Evolutionary conservation across 2,329 filamentous ascomycete species (phyloP).

Genomic region (Fusarium sp.): DNA sequence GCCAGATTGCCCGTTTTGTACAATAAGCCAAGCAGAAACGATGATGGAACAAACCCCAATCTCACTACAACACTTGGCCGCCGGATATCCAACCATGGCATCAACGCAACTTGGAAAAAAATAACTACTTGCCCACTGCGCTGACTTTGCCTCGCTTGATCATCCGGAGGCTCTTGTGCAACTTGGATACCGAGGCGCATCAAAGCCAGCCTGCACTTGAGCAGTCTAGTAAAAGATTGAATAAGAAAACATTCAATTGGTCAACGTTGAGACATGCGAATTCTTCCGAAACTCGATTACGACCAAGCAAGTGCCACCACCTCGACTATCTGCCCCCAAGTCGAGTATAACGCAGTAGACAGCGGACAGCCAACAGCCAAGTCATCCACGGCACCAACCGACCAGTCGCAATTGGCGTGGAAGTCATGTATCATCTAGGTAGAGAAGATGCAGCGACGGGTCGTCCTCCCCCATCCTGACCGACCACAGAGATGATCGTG

Average conservation of each 20-base stretch:
- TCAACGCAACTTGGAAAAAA: too few relatives aligned
- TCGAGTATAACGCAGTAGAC: not conserved
- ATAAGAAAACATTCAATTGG: not conserved
- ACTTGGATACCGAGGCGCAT: not conserved
- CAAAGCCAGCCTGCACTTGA: not conserved
- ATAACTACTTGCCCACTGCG: too few relatives aligned
- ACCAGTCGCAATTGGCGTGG: too few relatives aligned
- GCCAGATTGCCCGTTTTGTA: slow-evolving; percentile 32
- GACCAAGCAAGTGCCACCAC: not conserved
- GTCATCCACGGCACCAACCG: too few relatives aligned
- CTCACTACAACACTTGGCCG: not conserved
- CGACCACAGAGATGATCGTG: not conserved
- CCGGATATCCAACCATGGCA: not conserved
- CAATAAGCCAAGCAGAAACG: slow-evolving; percentile 25
- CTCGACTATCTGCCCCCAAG: not conserved
- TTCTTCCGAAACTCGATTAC: not conserved
- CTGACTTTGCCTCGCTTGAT: not conserved
- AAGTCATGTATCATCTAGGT: too few relatives aligned
- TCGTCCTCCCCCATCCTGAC: too few relatives aligned
- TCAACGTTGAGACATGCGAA: slow-evolving; percentile 1
- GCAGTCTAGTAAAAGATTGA: not conserved
- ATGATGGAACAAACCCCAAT: slow-evolving; percentile 2
- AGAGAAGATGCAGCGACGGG: too few relatives aligned
- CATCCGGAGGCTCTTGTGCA: not conserved
- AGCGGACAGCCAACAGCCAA: too few relatives aligned